These are phyloP conservation scores for Schizophyllum amplum DNA, from an alignment of 1,284 basidiomycete species.

Conservation along the genomic window DNA sequence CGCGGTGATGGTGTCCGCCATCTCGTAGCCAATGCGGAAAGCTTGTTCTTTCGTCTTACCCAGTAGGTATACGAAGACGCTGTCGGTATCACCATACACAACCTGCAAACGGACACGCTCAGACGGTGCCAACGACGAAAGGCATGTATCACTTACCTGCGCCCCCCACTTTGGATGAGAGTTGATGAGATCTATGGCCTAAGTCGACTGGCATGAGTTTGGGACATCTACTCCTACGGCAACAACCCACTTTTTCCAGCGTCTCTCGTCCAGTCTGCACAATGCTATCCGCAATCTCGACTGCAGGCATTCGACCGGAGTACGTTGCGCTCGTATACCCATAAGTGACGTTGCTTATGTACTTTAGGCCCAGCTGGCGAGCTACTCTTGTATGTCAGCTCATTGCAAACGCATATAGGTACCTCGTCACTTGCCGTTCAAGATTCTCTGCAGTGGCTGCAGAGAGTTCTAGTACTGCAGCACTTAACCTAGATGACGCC, in stretches of 20 bases:
- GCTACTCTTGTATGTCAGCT: constrained; percentile 19
- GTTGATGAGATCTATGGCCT: constrained; percentile 85
- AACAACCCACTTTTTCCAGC: constrained; percentile 69
- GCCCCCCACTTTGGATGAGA: constrained; percentile 80
- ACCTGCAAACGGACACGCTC: constrained; percentile 30
- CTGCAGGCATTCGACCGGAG: constrained; percentile 96
- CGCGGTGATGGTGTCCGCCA: constrained; percentile 81
- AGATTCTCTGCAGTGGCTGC: constrained; percentile 63
- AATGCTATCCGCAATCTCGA: constrained; percentile 96
- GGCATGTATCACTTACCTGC: constrained; percentile 30
- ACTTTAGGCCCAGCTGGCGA: constrained; percentile 83
- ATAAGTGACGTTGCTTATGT: constrained; percentile 86
- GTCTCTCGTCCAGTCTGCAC: constrained; percentile 96
- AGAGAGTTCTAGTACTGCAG: no score
- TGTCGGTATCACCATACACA: constrained; percentile 99
- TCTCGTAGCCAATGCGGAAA: constrained; percentile 87
- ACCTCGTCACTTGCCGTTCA: not conserved
- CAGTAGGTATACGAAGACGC: constrained; percentile 77
- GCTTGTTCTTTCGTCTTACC: constrained; percentile 92
- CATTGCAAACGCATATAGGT: not conserved
- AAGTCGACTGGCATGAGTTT: constrained; percentile 1
- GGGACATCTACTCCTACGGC: not conserved
- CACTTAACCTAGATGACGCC: constrained; percentile 3
- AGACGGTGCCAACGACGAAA: not conserved
- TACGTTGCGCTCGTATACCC: constrained; percentile 92